Evolutionary conservation across 306 rosid species (phyloP), one percentile per base, ranked within the genome.

Genomic region (Prunus davidiana): DNA sequence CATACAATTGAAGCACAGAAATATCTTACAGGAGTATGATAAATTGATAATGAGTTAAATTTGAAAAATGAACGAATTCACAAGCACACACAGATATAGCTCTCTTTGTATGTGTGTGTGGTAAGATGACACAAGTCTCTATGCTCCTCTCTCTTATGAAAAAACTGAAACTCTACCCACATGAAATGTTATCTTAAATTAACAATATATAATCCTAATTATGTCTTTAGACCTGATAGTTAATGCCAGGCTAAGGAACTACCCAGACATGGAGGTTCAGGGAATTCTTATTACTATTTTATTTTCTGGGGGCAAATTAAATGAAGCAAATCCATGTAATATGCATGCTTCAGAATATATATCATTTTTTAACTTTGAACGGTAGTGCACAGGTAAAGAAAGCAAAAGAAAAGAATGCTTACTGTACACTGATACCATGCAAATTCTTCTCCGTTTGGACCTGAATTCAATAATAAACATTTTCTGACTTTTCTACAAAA

Each of bases 371-470:
- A 38, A 34, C 68, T 64, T 77, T 34, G 76, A 82, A 71, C 12
- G 12, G 11, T 69, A 67, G 20, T 75, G 13, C 28, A 49, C 4
- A 30, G 71, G 75, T 43, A 64, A 70, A 74, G 68, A 75, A 50
- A 80, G 38, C 19, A 49, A 80, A 28, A 4, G 12, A 27, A 62
- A 60, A 65, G 18, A 72, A 71, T 20, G 67, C 95, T 89, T 85
- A 95, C 99, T 52, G 97, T 90, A 50, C 98, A 95, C 84, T 95
- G 99, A 71, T 95, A 95, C 99, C 99, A 95, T 11, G 96, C 99
- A 83, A 87, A 91, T 79, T 90, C 91, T 82, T 95, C 97, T 67
- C 96, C 97, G 64, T 95, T 89, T 66, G 98, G 97, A 95, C 99
- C 99, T 95, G 92, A 84, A 89, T 85, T 58, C 66, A 60, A 76